Base-by-base conservation (phyloP, 2,329 filamentous ascomycete species). In the Ophiostoma sp. region DNA sequence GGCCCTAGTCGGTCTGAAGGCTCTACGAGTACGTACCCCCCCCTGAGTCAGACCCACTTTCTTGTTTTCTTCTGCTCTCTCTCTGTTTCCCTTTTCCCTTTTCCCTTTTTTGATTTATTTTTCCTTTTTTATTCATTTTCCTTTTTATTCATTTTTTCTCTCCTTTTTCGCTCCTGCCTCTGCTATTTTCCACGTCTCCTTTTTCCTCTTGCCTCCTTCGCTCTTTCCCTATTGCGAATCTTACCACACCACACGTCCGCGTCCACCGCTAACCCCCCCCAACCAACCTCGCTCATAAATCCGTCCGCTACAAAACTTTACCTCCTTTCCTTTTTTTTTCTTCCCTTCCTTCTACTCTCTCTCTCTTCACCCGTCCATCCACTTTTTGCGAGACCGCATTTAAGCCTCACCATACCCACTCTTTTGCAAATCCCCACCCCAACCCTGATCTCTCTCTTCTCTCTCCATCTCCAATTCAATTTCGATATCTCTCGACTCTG, bases 361-460 rank as follows among this genome's bases (percentile, higher is more conserved):
- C 18, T 55, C 45, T 47, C 45, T 55, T 49, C 62, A 55, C 49
- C 64, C 64, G 65, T n/a, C 42, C 47, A 44, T 71, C 70, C 70
- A 70, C 70, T 71, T 72, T 71, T 71, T 68, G 67, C 67, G 63
- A 70, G 66, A 70, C 71, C 70, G 66, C 71, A 71, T 72, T 72
- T 72, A 71, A 71, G 71, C 71, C 70, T 71, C 71, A 62, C 49
- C 72, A 72, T 72, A 71, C 71, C 71, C 72, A 69, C 69, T 70
- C 69, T 70, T 65, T 64, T 52, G 27, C 66, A 65, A 71, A 72
- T 72, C 71, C 69, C 71, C 71, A 72, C 70, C 71, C 62, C 65
- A 65, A 67, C 64, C 69, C 62, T 71, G 67, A 68, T 63, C 67
- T 44, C 67, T 67, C 16, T 41, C 47, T 66, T 55, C 60, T 38